Conservation (phyloP, 2,329 filamentous ascomycete genomes). For the Talaromyces sp. region DNA sequence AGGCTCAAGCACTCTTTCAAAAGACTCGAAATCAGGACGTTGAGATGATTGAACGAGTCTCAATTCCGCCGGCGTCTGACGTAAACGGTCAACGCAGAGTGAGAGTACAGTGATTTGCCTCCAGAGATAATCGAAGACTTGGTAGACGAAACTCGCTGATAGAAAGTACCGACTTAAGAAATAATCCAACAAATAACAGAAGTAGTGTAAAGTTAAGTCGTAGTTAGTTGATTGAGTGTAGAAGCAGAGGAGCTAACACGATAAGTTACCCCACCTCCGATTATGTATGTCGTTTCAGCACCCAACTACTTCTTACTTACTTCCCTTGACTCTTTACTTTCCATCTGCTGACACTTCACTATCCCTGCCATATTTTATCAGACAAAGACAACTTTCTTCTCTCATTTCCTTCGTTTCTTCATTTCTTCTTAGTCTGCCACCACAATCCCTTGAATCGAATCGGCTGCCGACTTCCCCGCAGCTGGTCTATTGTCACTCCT, state of each 20-base stretch:
- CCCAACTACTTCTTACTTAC: background rate
- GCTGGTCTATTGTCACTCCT: background rate
- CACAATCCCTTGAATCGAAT: background rate
- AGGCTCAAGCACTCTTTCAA: background rate
- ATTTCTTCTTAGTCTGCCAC: background rate
- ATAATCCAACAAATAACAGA: background rate
- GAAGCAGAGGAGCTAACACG: background rate
- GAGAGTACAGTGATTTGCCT: background rate
- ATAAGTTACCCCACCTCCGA: background rate
- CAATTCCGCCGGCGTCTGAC: conserved; percentile 3
- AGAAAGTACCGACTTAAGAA: background rate
- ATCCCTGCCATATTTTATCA: background rate
- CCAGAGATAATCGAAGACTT: background rate
- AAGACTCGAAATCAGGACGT: background rate
- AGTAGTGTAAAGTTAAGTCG: background rate
- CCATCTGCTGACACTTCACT: background rate
- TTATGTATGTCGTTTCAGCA: background rate
- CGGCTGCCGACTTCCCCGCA: background rate
- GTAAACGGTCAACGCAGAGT: background rate
- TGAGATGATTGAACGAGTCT: background rate
- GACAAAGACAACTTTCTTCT: background rate
- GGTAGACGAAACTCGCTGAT: background rate
- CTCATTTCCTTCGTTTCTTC: background rate
- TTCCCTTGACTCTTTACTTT: background rate
- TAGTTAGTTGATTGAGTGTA: background rate